Evolutionary conservation across 768 basidiomycete species (phyloP).

Genomic region (Lepiota subincarnata): DNA sequence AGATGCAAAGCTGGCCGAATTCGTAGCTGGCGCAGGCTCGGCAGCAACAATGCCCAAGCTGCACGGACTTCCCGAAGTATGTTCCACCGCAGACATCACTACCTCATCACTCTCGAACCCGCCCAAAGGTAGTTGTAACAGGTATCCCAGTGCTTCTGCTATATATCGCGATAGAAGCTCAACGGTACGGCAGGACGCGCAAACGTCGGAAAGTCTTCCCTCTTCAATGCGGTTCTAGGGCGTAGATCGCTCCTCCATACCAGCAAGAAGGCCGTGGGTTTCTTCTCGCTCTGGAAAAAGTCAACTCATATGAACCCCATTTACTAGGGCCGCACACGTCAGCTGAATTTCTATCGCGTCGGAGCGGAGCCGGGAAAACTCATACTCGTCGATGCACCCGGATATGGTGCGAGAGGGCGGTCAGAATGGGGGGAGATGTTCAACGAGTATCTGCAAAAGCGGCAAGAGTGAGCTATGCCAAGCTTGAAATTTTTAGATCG

Average conservation of each 20-base stretch:
- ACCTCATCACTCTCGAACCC: conserved; percentile 1
- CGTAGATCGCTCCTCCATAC: conserved; percentile 53
- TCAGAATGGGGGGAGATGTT: conserved; percentile 74
- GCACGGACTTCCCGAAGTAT: conserved; percentile 41
- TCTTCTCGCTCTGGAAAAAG: not conserved
- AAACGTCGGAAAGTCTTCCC: conserved; percentile 72
- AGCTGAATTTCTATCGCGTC: conserved; percentile 71
- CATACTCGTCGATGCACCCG: conserved; percentile 75
- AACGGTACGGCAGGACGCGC: conserved; percentile 52
- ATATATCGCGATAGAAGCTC: not conserved
- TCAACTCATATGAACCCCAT: not conserved
- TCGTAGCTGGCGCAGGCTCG: conserved; percentile 35
- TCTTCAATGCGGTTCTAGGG: conserved; percentile 66
- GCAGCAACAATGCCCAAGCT: conserved; percentile 34
- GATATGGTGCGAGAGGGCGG: conserved; percentile 72
- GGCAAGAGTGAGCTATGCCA: conserved; percentile 49
- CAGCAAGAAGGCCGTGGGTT: conserved; percentile 67
- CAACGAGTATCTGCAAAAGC: conserved; percentile 55
- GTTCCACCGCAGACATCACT: not conserved
- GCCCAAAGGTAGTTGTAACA: conserved; percentile 39
- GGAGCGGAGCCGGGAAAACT: conserved; percentile 54
- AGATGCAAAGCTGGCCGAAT: conserved; percentile 30
- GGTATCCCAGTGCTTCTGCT: conserved; percentile 23
- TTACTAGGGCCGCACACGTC: conserved; percentile 62
- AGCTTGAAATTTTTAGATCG: conserved; percentile 2